phyloP scores from a whole-genome alignment of 176 grass and related monocot species.

The Guadua angustifolia region DNA sequence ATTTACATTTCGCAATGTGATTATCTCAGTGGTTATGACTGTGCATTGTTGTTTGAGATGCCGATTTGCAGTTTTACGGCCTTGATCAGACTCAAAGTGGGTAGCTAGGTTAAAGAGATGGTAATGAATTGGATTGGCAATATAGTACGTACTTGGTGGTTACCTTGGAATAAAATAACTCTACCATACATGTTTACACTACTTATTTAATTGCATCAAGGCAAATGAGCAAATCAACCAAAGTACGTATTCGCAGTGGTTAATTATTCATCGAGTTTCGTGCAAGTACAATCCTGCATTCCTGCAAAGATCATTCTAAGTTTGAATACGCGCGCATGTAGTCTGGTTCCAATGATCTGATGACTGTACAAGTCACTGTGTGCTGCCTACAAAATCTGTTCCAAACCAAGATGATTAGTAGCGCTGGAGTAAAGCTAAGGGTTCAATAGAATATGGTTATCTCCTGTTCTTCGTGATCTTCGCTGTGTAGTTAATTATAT shows the following conservation, averaged over 20 bases:
- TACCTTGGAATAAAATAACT: background rate
- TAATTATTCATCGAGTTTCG: background rate
- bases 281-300: background rate
- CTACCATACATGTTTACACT: background rate
- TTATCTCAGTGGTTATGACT: background rate
- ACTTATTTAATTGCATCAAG: background rate
- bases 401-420: constrained; percentile 31
- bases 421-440: background rate
- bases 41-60: background rate
- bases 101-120: background rate
- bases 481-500: constrained; percentile 33
- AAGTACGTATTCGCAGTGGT: background rate
- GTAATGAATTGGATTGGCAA: background rate
- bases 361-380: background rate
- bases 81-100: background rate
- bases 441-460: constrained; percentile 14
- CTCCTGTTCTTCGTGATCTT: constrained; percentile 46
- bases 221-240: background rate
- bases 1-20: background rate
- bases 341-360: constrained; percentile 1
- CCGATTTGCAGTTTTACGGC: background rate
- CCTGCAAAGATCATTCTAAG: background rate
- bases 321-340: constrained; percentile 5
- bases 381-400: constrained; percentile 7
- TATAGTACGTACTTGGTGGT: background rate